Base-by-base conservation (phyloP, 106 monocot genomes). In the Phalaenopsis aphrodite region DNA sequence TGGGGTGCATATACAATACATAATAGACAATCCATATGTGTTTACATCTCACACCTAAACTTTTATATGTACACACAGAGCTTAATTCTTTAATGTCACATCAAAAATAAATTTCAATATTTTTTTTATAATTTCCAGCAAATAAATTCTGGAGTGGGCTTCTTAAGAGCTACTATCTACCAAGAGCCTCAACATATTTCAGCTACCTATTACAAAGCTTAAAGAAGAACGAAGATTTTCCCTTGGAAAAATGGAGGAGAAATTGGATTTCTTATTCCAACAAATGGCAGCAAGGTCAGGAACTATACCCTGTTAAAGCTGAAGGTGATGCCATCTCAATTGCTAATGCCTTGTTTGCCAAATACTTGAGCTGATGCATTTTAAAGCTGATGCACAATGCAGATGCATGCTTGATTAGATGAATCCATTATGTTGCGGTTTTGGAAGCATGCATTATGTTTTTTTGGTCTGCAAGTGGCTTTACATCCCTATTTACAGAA, bases 81-180 rank as follows among this genome's bases (percentile, higher is more conserved):
- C 30, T 30, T 30, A 30, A 30, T 30, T 30, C 30, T 30, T 30
- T 30, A 30, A 30, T 30, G 0, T 30, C 30, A 30, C 30, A 30
- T 30, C 30, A 30, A 30, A 30, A 30, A 30, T 30, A 30, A 30
- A 30, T 30, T 30, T 30, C 30, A 30, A 30, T 56, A 41, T 41
- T 67, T 11, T 75, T 75, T 2, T 14, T 23, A 49, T 49, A 1
- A 21, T 76, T 49, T 14, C 45, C 89, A 97, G 96, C 94, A 61
- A 98, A 98, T 77, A 98, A 94, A 55, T 94, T 84, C 75, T 99
- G 98, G 98, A 94, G 94, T 79, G 98, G 98, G 15, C 80, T 99
- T 77, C 76, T 99, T 42, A 89, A 86, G 84, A 80, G 73, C 55
- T 94, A 98, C 84, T 98, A 98, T 82, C 84, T 94, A 3, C 98